These are phyloP conservation scores for Citrus maxima DNA, from an alignment of 345 rosid species.

Conservation along the genomic window DNA sequence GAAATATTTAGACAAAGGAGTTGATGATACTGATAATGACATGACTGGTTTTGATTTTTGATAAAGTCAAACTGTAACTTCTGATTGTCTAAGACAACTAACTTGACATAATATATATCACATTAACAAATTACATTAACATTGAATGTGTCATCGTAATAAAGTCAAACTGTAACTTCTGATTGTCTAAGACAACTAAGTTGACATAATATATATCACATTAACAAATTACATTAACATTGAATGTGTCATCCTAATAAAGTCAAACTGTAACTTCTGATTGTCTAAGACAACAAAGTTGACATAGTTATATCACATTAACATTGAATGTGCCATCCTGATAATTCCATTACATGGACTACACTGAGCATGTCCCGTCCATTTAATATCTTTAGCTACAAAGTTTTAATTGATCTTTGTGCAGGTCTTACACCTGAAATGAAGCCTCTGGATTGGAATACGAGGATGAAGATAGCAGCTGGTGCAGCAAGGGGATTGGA, in stretches of 20 bases:
- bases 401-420: slow-evolving; percentile 1
- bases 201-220: background rate
- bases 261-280: background rate
- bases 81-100: background rate
- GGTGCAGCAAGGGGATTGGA: slow-evolving; percentile 66
- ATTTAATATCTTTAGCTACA: background rate
- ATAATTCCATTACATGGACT: slow-evolving; percentile 3
- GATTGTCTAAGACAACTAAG: background rate
- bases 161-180: background rate
- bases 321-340: background rate
- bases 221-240: background rate
- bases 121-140: background rate
- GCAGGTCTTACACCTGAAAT: slow-evolving; percentile 34
- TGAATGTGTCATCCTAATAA: background rate
- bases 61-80: background rate
- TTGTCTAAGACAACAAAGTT: background rate
- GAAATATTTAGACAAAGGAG: background rate
- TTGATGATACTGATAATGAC: background rate
- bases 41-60: background rate
- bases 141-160: background rate
- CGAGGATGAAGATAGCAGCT: slow-evolving; percentile 57
- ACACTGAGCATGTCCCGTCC: background rate
- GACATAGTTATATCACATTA: no score
- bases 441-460: slow-evolving; percentile 56
- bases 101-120: background rate